phyloP scores from a whole-genome alignment of 2,329 filamentous ascomycete species.

The Remersonia thermophila region DNA sequence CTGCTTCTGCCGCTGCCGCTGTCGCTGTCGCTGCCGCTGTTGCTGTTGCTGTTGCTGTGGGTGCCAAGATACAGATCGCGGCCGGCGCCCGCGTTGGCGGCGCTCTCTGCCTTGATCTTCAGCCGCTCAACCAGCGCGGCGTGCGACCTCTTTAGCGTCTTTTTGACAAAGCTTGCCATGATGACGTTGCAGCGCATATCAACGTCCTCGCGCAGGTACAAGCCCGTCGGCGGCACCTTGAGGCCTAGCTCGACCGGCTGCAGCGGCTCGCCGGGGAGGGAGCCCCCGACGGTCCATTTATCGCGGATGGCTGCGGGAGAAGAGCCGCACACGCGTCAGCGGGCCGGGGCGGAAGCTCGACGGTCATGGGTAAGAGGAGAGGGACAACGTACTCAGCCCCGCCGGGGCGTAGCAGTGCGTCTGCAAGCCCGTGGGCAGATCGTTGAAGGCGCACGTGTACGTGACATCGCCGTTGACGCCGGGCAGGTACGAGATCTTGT shows the following conservation, averaged over 20 bases:
- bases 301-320: constrained; percentile 41
- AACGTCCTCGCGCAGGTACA: constrained; percentile 78
- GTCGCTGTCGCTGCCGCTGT: not conserved
- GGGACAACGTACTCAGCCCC: constrained; percentile 38
- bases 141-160: constrained; percentile 68
- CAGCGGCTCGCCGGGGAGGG: constrained; percentile 55
- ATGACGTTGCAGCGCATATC: constrained; percentile 71
- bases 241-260: constrained; percentile 55
- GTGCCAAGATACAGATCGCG: not conserved
- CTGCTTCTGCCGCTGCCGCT: not conserved
- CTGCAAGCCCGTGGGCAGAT: constrained; percentile 59
- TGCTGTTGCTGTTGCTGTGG: constrained; percentile 1
- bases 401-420: constrained; percentile 77
- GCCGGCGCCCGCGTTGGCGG: not conserved
- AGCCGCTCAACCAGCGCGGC: constrained; percentile 55
- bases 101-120: constrained; percentile 34
- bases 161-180: constrained; percentile 66
- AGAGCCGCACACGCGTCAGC: no score
- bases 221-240: constrained; percentile 50
- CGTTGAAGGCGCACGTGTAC: constrained; percentile 72
- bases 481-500: constrained; percentile 64
- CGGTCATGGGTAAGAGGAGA: not conserved
- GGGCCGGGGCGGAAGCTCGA: no score
- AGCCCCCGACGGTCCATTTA: constrained; percentile 66
- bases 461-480: constrained; percentile 56